These are phyloP conservation scores for Vitis rotundifolia DNA, from an alignment of 164 flowering plant genomes.

Conservation along the genomic window DNA sequence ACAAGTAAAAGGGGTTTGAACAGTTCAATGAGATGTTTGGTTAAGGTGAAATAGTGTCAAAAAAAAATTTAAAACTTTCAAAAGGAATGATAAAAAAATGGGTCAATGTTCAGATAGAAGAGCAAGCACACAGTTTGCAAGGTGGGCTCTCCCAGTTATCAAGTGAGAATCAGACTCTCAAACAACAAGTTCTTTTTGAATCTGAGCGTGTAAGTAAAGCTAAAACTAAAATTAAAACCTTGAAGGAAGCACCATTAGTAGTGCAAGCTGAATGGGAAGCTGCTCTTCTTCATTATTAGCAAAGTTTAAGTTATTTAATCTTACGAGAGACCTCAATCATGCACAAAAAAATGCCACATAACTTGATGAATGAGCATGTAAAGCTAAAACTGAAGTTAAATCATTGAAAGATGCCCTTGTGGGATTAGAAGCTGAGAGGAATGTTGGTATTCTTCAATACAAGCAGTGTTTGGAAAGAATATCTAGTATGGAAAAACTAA, in stretches of 20 bases:
- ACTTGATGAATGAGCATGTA: constrained; percentile 50
- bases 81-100: constrained; percentile 28
- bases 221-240: constrained; percentile 40
- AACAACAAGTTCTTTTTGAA: constrained; percentile 22
- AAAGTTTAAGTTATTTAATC: constrained; percentile 48
- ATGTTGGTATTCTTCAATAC: constrained; percentile 45
- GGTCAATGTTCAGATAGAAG: constrained; percentile 21
- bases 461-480: constrained; percentile 43
- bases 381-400: constrained; percentile 58
- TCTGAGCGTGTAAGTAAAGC: constrained; percentile 36
- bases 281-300: constrained; percentile 43
- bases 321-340: constrained; percentile 47
- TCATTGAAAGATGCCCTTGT: constrained; percentile 49
- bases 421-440: constrained; percentile 53
- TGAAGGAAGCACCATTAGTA: constrained; percentile 46
- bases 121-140: constrained; percentile 21
- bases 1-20: constrained; percentile 47
- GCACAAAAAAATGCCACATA: constrained; percentile 41
- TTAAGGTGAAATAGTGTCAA: constrained; percentile 24
- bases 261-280: constrained; percentile 58
- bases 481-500: constrained; percentile 38
- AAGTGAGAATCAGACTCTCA: constrained; percentile 33
- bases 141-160: constrained; percentile 28
- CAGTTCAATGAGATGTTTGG: constrained; percentile 59
- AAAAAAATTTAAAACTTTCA: constrained; percentile 18